Percentiles rank a stretch among this genome's conserved stretches.
Evolutionary conservation across 2,329 filamentous ascomycete genomes (phyloP).

Genomic region (Ceratocystis alfenasii): DNA sequence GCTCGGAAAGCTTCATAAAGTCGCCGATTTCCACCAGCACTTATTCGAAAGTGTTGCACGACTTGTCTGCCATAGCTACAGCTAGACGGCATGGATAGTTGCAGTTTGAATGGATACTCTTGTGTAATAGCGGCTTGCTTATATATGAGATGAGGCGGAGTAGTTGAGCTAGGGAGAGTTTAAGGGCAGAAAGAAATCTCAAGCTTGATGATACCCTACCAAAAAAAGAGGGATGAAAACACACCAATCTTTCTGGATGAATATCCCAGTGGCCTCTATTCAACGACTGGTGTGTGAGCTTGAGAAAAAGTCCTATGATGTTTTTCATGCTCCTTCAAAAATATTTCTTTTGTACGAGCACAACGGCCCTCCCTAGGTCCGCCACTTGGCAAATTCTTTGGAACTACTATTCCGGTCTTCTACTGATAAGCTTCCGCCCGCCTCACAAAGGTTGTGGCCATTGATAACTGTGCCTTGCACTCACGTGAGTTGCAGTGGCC

Average conservation of each 20-base stretch:
- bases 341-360: too few relatives aligned
- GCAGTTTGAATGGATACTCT: not conserved
- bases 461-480: not conserved
- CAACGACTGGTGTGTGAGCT: too few relatives aligned
- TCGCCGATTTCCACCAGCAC: too few relatives aligned
- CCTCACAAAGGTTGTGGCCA: too few relatives aligned
- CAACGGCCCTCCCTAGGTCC: too few relatives aligned
- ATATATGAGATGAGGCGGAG: not conserved
- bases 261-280: not conserved
- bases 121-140: constrained; percentile 1
- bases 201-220: not conserved
- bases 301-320: too few relatives aligned
- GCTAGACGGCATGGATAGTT: not conserved
- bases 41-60: too few relatives aligned
- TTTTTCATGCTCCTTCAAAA: too few relatives aligned
- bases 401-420: too few relatives aligned
- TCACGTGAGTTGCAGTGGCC: not conserved
- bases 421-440: too few relatives aligned
- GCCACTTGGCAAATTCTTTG: too few relatives aligned
- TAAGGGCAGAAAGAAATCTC: not conserved
- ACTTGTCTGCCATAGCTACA: not conserved
- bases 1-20: too few relatives aligned
- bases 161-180: not conserved
- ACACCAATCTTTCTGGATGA: not conserved
- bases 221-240: not conserved